Evolutionary conservation across 2,329 filamentous ascomycete species (phyloP).

Genomic region (Huntiella bhutanensis): DNA sequence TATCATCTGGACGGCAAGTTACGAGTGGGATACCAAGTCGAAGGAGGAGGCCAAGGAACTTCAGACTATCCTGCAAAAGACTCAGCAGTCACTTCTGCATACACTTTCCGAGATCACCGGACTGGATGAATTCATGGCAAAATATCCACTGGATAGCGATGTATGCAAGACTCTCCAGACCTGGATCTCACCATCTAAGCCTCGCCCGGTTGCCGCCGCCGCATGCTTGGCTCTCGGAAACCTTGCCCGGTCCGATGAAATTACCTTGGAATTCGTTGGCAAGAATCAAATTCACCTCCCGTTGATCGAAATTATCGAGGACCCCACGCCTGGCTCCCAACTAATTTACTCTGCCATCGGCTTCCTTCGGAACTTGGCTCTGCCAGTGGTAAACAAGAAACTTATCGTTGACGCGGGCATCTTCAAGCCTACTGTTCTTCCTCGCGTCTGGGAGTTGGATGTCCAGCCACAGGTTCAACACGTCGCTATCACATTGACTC

Average conservation of each 20-base stretch:
- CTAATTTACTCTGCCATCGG: conserved; percentile 38
- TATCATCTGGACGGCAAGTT: conserved; percentile 3
- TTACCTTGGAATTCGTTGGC: conserved; percentile 31
- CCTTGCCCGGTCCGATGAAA: conserved; percentile 37
- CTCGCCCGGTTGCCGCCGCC: conserved; percentile 31
- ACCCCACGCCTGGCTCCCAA: conserved; percentile 25
- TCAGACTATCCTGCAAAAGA: conserved; percentile 24
- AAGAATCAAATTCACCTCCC: conserved; percentile 23
- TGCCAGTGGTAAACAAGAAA: conserved; percentile 35
- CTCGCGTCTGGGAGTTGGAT: conserved; percentile 34
- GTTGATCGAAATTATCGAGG: conserved; percentile 26
- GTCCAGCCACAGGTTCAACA: conserved; percentile 40
- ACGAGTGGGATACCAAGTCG: conserved; percentile 15
- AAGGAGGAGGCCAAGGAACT: conserved; percentile 26
- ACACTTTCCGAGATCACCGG: conserved; percentile 34
- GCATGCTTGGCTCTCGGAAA: conserved; percentile 45
- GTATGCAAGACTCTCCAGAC: conserved; percentile 24
- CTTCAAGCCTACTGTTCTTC: conserved; percentile 27
- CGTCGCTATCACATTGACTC: conserved; percentile 36
- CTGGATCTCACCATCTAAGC: conserved; percentile 25
- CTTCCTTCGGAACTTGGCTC: conserved; percentile 46
- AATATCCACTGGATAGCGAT: conserved; percentile 24
- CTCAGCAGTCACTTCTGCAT: conserved; percentile 15
- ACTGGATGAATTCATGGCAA: conserved; percentile 25
- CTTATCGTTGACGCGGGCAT: conserved; percentile 27